Evolutionary conservation across 2,329 filamentous ascomycete species (phyloP), one percentile per base, ranked within the genome.

Genomic region (Cytospora piceae): DNA sequence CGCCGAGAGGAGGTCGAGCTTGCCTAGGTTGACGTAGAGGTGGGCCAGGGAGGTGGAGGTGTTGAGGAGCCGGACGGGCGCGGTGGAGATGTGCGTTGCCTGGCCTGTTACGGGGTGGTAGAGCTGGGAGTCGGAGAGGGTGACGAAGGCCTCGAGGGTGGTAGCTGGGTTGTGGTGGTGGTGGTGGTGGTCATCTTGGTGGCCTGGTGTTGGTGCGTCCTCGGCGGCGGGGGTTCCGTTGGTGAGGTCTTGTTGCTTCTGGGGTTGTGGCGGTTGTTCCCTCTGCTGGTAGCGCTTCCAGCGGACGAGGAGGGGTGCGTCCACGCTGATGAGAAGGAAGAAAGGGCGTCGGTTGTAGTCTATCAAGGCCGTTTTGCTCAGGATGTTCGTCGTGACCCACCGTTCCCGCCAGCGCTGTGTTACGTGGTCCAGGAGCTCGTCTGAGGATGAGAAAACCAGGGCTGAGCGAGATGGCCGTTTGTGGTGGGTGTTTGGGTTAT

Each of bases 291-390:
- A 93, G 55, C 95, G 90, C 72, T 85, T 83, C 91, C 92, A 97
- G 61, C 95, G 90, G 54, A 94, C 82, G 58, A 86, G 90, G 55
- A 97, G 84, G 1, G 95, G 95, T 5, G 94, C 94, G 77, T 98
- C 94, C 57, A 98, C 88, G 75, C 92, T 94, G 73, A 99, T 82
- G 39, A 98, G 86, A 58, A 99, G 85, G 82, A 98, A 98, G 81
- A 97, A 97, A 0, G 95, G 95, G 9, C 95, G 87, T 24, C 89
- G 85, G 67, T 89, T 80, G 59, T 97, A 87, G 29, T 88, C 83
- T 71, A 97, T 92, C 5, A 97, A 85, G 9, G 90, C 85, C 3
- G 77, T 76, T 71, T 93, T 90, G 70, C 89, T 87, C 79, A 88
- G 87, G 69, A 97, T 88, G 74, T 95, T 90, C 3, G 91, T 95